Evolutionary conservation across 345 rosid species (phyloP).

Genomic region (Pistacia integerrima): DNA sequence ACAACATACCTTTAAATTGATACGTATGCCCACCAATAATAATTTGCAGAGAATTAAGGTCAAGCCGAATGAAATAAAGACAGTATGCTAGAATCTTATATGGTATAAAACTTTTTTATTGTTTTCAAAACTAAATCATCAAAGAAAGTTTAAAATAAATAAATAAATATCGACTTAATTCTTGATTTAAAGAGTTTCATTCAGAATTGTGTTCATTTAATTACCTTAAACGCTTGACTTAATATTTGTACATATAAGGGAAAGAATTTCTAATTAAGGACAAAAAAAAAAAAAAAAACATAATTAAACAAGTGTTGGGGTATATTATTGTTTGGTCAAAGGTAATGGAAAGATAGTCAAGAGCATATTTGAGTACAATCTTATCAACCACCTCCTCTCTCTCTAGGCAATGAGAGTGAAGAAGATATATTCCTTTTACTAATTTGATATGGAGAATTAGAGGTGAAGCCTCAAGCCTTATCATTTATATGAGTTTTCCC

Average conservation of each 20-base stretch:
- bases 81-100: too few species aligned
- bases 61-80: too few species aligned
- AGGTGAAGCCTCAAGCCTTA: not conserved
- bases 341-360: conserved; percentile 40
- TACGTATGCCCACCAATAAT: not conserved
- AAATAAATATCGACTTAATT: too few species aligned
- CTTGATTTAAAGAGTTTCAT: too few species aligned
- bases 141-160: too few species aligned
- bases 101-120: too few species aligned
- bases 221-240: too few species aligned
- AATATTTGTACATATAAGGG: too few species aligned
- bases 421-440: conserved; percentile 10
- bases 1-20: not conserved
- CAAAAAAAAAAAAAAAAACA: too few species aligned
- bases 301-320: not conserved
- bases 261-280: not conserved
- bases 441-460: not conserved
- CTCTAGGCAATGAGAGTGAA: not conserved
- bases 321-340: conserved; percentile 40
- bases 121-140: too few species aligned
- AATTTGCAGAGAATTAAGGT: too few species aligned
- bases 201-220: too few species aligned
- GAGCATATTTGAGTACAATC: conserved; percentile 55
- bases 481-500: conserved; percentile 13
- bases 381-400: conserved; percentile 28